These are phyloP conservation scores for Fusarium veterinarium DNA, from an alignment of 2,329 filamentous ascomycete genomes.

Conservation along the genomic window DNA sequence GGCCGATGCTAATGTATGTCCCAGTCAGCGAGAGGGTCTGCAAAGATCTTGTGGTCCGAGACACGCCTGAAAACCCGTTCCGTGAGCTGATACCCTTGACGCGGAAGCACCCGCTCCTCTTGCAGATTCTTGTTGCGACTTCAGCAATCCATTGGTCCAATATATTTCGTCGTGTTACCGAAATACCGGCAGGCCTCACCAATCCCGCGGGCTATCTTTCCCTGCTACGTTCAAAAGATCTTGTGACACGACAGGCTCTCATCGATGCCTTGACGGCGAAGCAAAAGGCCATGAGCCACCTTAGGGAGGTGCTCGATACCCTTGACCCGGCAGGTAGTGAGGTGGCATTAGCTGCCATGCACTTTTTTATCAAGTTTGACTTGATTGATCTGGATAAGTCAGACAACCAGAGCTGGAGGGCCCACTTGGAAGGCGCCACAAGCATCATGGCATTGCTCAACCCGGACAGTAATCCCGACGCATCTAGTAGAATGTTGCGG, in stretches of 20 bases:
- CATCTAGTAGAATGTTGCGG: constrained; percentile 52
- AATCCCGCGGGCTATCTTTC: constrained; percentile 53
- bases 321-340: constrained; percentile 56
- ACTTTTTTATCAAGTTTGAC: constrained; percentile 64
- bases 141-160: constrained; percentile 63
- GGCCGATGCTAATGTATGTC: constrained; percentile 41
- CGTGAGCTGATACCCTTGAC: constrained; percentile 61
- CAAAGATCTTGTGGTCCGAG: constrained; percentile 64
- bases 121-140: constrained; percentile 61
- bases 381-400: constrained; percentile 61
- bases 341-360: constrained; percentile 59
- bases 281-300: constrained; percentile 58
- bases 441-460: constrained; percentile 54
- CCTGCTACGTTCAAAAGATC: constrained; percentile 52
- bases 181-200: constrained; percentile 47
- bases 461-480: constrained; percentile 43
- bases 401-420: constrained; percentile 56
- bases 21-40: constrained; percentile 62
- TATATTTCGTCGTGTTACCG: constrained; percentile 51
- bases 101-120: constrained; percentile 57
- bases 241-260: constrained; percentile 54
- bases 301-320: constrained; percentile 55
- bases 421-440: constrained; percentile 59
- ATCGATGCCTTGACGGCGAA: constrained; percentile 61
- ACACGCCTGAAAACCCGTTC: constrained; percentile 60